Evolutionary conservation across 169 alveolate species (phyloP).

Genomic region (Ichthyophthirius multifiliis): DNA sequence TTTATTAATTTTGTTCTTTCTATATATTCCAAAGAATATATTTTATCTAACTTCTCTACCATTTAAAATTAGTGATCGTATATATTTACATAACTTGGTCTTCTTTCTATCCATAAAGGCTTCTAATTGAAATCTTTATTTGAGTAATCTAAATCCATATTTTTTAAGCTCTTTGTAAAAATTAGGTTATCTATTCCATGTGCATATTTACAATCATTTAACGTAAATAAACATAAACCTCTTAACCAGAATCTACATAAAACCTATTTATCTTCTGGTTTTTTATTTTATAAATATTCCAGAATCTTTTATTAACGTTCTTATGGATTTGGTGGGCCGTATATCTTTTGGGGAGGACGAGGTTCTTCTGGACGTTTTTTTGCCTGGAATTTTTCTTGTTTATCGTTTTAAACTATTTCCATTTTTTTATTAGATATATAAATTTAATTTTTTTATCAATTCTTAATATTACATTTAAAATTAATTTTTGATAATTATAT

Average conservation of each 20-base stretch:
- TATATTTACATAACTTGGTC: neutral
- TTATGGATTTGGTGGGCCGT: neutral
- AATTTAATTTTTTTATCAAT: too few species aligned
- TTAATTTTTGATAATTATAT: too few species aligned
- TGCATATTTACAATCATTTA: conserved; percentile 1
- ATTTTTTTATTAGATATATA: too few species aligned
- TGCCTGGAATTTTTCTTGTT: neutral
- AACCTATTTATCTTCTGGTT: neutral
- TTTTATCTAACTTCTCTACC: neutral
- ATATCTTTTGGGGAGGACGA: neutral
- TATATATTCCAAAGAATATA: neutral
- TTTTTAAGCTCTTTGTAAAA: neutral
- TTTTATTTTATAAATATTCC: neutral
- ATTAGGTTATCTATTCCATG: neutral
- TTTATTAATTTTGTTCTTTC: neutral
- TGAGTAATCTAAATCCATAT: neutral
- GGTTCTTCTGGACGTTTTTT: conserved; percentile 3
- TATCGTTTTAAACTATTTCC: too few species aligned
- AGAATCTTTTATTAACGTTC: neutral
- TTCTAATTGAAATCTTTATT: neutral
- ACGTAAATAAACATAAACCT: neutral
- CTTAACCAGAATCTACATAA: conserved; percentile 7
- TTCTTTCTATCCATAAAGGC: neutral
- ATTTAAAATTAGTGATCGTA: neutral
- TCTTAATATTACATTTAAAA: too few species aligned